Conservation (phyloP, 2,329 filamentous ascomycete species). For the Alternaria tenuissima region DNA sequence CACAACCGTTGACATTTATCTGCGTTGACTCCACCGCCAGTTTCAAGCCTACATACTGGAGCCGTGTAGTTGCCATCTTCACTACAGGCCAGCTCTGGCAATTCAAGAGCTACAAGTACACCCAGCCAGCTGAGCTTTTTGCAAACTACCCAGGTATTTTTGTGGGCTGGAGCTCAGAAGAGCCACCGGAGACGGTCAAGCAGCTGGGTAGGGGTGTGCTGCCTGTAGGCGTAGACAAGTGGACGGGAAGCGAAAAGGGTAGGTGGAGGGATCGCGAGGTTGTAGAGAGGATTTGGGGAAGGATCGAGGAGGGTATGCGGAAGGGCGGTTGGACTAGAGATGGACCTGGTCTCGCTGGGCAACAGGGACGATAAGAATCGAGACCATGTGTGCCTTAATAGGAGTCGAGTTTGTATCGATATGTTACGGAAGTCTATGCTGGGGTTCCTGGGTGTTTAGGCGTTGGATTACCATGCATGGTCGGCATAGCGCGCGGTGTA, state of each 20-base stretch:
- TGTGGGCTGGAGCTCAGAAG: slow-evolving; percentile 89
- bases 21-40: slow-evolving; percentile 91
- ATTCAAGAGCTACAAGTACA: slow-evolving; percentile 98
- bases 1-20: slow-evolving; percentile 86
- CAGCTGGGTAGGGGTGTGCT: slow-evolving; percentile 87
- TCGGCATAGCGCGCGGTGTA: background rate
- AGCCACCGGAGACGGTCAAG: slow-evolving; percentile 77
- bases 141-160: slow-evolving; percentile 86
- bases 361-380: slow-evolving; percentile 22
- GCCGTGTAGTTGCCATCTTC: slow-evolving; percentile 92
- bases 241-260: slow-evolving; percentile 62
- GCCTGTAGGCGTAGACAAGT: slow-evolving; percentile 83
- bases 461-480: slow-evolving; percentile 14
- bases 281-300: slow-evolving; percentile 90
- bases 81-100: slow-evolving; percentile 98
- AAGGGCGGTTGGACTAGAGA: slow-evolving; percentile 82
- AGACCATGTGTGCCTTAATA: background rate
- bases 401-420: slow-evolving; percentile 15
- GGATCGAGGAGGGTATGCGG: slow-evolving; percentile 87
- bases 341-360: slow-evolving; percentile 59
- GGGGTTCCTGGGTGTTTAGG: slow-evolving; percentile 18
- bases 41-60: slow-evolving; percentile 99
- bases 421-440: background rate
- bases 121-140: slow-evolving; percentile 86
- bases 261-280: slow-evolving; percentile 90